These are phyloP conservation scores for Fusarium secorum DNA, from an alignment of 2,329 filamentous ascomycete species.

Conservation along the genomic window DNA sequence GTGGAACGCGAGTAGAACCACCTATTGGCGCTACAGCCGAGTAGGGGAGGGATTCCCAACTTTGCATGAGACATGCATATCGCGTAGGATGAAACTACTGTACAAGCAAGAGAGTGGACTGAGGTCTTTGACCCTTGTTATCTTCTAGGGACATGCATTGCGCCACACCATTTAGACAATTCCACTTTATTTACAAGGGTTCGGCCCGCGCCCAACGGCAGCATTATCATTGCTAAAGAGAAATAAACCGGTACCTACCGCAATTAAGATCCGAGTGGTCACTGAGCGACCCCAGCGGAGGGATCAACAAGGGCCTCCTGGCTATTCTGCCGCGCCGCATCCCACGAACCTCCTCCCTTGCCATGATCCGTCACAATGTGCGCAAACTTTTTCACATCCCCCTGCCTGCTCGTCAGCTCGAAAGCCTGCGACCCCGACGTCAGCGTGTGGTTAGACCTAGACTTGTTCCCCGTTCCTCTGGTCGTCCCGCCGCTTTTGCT, in stretches of 20 bases:
- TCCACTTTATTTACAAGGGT: background rate
- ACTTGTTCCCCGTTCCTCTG: background rate
- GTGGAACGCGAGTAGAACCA: background rate
- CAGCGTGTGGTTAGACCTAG: background rate
- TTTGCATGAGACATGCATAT: conserved; percentile 4
- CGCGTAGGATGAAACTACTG: background rate
- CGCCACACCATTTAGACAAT: background rate
- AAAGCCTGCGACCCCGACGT: conserved; percentile 3
- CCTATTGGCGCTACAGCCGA: background rate
- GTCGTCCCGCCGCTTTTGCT: conserved; percentile 4
- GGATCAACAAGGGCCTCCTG: conserved; percentile 21
- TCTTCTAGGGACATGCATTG: background rate
- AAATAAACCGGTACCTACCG: background rate
- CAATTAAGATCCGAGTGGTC: background rate
- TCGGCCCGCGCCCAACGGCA: background rate
- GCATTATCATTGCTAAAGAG: background rate
- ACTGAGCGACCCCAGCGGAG: background rate
- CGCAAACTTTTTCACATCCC: background rate
- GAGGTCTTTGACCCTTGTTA: background rate
- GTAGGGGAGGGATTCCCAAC: background rate
- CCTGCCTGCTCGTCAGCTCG: conserved; percentile 1
- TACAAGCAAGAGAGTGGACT: background rate
- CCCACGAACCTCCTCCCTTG: background rate
- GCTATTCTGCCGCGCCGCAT: conserved; percentile 9
- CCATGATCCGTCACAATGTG: conserved; percentile 1